Conservation (phyloP, 2,329 filamentous ascomycete species). For the Exophiala bonariae region DNA sequence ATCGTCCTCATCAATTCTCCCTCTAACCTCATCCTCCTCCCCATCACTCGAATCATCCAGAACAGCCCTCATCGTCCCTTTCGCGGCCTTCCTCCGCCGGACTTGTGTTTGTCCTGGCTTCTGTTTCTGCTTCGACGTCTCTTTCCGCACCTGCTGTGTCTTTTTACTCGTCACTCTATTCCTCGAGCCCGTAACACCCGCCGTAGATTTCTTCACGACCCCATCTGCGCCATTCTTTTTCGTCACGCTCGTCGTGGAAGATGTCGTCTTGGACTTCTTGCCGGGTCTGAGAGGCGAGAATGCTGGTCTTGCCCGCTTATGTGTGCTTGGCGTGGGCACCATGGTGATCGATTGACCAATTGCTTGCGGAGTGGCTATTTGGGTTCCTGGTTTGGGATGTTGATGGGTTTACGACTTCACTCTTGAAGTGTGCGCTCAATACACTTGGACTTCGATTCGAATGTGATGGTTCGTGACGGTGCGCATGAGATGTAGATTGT, state of each 20-base stretch:
- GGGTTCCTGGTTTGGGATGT: not conserved
- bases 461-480: too few relatives aligned
- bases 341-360: too few relatives aligned
- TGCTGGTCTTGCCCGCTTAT: conserved; percentile 35
- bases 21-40: conserved; percentile 7
- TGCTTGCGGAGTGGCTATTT: not conserved
- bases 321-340: conserved; percentile 26
- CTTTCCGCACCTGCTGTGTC: conserved; percentile 1
- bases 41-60: conserved; percentile 1
- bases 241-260: conserved; percentile 11
- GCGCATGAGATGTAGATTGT: too few relatives aligned
- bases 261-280: conserved; percentile 21
- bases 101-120: not conserved
- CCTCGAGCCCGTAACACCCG: not conserved
- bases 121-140: conserved; percentile 1
- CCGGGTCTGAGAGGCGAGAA: conserved; percentile 45
- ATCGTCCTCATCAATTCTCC: not conserved
- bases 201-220: conserved; percentile 1
- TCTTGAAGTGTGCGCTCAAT: too few relatives aligned
- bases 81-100: not conserved
- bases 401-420: too few relatives aligned
- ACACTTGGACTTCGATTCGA: too few relatives aligned
- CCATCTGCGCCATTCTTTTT: conserved; percentile 9
- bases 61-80: conserved; percentile 15
- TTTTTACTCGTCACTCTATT: not conserved